Base-by-base conservation (phyloP, 306 rosid genomes). In the Medicago arabica region DNA sequence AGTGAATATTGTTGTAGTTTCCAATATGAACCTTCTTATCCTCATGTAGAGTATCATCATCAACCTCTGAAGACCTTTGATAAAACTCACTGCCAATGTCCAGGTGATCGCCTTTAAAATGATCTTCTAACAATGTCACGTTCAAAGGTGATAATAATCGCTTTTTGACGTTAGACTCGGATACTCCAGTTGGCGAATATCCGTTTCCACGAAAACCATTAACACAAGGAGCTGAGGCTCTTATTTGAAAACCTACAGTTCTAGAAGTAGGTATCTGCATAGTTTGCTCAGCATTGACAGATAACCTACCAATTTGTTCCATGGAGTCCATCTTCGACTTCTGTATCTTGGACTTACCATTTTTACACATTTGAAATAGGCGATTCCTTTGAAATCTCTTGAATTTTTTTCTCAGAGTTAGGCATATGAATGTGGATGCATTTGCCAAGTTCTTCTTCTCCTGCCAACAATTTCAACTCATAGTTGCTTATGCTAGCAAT, bases 231-330 rank as follows among this genome's bases (percentile, higher is more conserved):
- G 54, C 39, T 14, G 80, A 79, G 54, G 82, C 31, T 75, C 73
- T 84, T 66, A 89, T 67, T 77, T 88, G 83, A 83, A 92, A 92
- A 75, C 93, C 93, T 38, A 88, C 69, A 60, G 86, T 86, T 76
- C 89, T 87, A 71, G 88, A 83, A 84, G 77, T 75, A 76, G 88
- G 78, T 43, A 76, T 74, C 68, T 84, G 90, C 71, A 67, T 44
- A 31, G 63, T 77, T 76, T 84, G 68, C 71, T 79, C 85, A 19
- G 50, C 63, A 80, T 77, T 88, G 69, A 71, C 82, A 69, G 81
- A 76, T 64, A 71, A 73, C 80, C 84, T 77, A 60, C 78, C 78
- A 77, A 66, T 68, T 75, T 74, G 86, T 43, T 86, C 86, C 46
- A 38, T 15, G 21, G 87, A 71, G 25, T 79, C 76, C 74, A 78